phyloP scores from a whole-genome alignment of 192 early-diverging fungal genomes.

The Coemansia sp. region DNA sequence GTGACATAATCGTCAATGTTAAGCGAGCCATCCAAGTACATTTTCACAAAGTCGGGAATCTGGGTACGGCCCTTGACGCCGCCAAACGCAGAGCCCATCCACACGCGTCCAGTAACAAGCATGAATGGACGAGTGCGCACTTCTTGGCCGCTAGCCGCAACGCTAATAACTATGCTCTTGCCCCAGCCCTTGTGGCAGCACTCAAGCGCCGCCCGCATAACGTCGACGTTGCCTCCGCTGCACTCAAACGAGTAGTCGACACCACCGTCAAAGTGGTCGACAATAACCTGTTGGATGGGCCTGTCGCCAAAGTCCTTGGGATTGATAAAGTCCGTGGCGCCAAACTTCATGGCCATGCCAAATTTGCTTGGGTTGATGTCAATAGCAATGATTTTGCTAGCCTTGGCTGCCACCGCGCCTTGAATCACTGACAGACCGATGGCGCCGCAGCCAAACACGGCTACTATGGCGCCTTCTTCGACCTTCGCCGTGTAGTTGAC shows the following conservation, averaged over 20 bases:
- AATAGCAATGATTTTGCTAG: conserved; percentile 79
- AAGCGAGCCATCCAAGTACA: conserved; percentile 77
- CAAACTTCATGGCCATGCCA: conserved; percentile 72
- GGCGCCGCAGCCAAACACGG: conserved; percentile 93
- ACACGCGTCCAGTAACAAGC: conserved; percentile 91
- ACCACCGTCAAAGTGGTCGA: conserved; percentile 91
- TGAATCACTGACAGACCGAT: conserved; percentile 89
- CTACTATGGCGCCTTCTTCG: conserved; percentile 66
- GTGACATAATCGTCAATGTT: conserved; percentile 93
- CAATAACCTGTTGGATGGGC: conserved; percentile 77
- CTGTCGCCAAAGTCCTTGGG: conserved; percentile 72
- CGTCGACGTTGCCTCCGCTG: conserved; percentile 80
- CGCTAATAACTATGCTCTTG: conserved; percentile 82
- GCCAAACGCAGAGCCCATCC: conserved; percentile 96
- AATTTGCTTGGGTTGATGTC: conserved; percentile 88
- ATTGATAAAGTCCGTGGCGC: conserved; percentile 86
- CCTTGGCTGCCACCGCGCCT: conserved; percentile 66
- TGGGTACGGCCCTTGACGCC: conserved; percentile 93
- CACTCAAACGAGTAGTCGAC: conserved; percentile 96
- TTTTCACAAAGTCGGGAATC: conserved; percentile 79
- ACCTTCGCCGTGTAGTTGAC: conserved; percentile 91
- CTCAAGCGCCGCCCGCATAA: conserved; percentile 95
- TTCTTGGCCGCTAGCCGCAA: conserved; percentile 89
- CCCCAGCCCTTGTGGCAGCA: conserved; percentile 93
- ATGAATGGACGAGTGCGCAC: conserved; percentile 93